Evolutionary conservation across 2,329 filamentous ascomycete species (phyloP).

Genomic region (Trichoderma polysporum): DNA sequence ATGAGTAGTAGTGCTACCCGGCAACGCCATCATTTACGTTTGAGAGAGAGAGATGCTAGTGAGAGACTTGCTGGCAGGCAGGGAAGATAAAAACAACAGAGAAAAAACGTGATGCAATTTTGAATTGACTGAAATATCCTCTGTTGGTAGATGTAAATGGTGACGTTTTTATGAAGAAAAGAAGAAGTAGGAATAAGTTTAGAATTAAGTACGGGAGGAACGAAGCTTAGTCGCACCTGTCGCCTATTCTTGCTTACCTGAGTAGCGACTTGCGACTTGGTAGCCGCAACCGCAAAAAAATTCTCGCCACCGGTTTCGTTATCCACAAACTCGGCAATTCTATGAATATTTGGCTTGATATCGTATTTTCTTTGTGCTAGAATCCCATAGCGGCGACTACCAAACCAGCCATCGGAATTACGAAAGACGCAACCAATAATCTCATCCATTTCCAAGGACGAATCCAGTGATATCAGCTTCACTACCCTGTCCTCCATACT

Average conservation of each 20-base stretch:
- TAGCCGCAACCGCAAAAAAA: not conserved
- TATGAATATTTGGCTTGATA: not conserved
- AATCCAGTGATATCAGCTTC: not conserved
- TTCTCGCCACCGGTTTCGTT: not conserved
- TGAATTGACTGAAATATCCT: not conserved
- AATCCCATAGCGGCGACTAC: not conserved
- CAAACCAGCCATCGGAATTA: not conserved
- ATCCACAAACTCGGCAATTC: not conserved
- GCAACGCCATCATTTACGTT: not conserved
- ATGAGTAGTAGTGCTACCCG: conserved; percentile 1
- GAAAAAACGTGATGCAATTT: no score
- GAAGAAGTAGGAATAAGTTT: not conserved
- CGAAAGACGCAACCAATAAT: not conserved
- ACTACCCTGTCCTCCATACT: not conserved
- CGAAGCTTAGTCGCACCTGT: not conserved
- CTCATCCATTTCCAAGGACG: not conserved
- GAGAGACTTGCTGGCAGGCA: not conserved
- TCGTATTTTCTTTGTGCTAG: not conserved
- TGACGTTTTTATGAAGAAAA: not conserved
- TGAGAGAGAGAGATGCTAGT: no score
- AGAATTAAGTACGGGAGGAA: no score
- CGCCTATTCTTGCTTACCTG: not conserved
- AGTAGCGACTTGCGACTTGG: not conserved
- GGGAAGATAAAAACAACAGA: not conserved
- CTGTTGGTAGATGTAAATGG: not conserved